Percentiles rank a stretch among this genome's conserved stretches.
Conservation (phyloP, 179 eudicot genomes). For the Camellia oleifera region DNA sequence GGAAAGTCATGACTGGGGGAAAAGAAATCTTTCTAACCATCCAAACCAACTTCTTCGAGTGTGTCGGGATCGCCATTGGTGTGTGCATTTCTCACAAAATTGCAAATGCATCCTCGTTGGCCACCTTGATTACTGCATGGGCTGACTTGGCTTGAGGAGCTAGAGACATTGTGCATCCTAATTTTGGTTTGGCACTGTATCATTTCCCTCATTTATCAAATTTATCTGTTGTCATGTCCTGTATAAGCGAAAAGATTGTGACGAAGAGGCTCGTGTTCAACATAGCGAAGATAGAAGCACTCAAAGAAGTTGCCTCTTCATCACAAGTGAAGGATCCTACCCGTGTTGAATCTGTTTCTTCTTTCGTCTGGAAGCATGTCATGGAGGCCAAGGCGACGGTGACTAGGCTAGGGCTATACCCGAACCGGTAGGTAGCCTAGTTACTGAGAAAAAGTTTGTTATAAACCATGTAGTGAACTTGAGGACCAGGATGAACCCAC, state of each 20-base stretch:
- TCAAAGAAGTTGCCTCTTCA: background rate
- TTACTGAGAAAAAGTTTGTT: background rate
- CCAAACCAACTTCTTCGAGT: conserved; percentile 5
- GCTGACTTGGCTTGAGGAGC: background rate
- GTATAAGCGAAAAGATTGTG: background rate
- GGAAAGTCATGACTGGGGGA: too few relatives aligned
- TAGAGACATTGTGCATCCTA: background rate
- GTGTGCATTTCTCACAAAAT: background rate
- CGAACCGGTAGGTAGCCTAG: background rate
- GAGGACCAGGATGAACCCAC: background rate
- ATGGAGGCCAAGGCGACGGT: background rate
- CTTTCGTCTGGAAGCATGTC: conserved; percentile 11
- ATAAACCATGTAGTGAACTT: conserved; percentile 15
- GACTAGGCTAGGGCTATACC: background rate
- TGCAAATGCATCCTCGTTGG: background rate
- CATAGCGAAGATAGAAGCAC: background rate
- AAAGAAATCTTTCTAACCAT: background rate
- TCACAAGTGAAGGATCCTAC: conserved; percentile 11
- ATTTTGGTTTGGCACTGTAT: background rate
- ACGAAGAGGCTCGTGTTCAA: conserved; percentile 14
- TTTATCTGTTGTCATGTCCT: background rate
- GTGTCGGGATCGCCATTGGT: conserved; percentile 11
- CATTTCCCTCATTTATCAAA: conserved; percentile 6
- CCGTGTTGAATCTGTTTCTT: conserved; percentile 8
- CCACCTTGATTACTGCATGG: conserved; percentile 9